phyloP scores from a whole-genome alignment of 768 basidiomycete genomes.

The Amanita inopinata region DNA sequence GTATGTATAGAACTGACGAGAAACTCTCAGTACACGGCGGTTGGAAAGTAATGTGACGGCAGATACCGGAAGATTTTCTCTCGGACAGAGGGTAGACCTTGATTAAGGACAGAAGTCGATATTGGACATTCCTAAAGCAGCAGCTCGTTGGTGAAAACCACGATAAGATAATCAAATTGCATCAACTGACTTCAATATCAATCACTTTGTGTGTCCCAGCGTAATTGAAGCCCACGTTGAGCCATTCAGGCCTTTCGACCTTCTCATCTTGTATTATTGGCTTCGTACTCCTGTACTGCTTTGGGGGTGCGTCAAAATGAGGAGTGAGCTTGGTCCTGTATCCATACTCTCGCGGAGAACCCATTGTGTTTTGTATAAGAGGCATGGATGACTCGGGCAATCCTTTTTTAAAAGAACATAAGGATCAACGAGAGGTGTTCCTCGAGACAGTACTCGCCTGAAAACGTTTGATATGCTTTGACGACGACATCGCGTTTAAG shows the following conservation, averaged over 20 bases:
- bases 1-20: constrained; percentile 56
- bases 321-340: constrained; percentile 98
- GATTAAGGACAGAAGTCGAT: constrained; percentile 72
- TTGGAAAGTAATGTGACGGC: not conserved
- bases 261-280: constrained; percentile 10
- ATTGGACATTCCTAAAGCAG: constrained; percentile 89
- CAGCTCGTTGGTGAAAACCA: not conserved
- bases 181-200: constrained; percentile 74
- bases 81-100: constrained; percentile 50
- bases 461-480: constrained; percentile 77
- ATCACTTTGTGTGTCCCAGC: constrained; percentile 64
- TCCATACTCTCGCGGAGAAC: constrained; percentile 82
- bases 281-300: constrained; percentile 20
- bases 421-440: constrained; percentile 5
- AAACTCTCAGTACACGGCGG: constrained; percentile 7
- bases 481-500: constrained; percentile 81
- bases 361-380: constrained; percentile 58
- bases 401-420: constrained; percentile 24
- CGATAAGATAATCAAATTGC: not conserved
- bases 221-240: constrained; percentile 85
- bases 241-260: constrained; percentile 46
- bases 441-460: constrained; percentile 25
- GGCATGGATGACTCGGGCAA: constrained; percentile 53
- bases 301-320: constrained; percentile 79
- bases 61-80: constrained; percentile 55